These are phyloP conservation scores for Crepidotus variabilis DNA, from an alignment of 768 basidiomycete genomes.

Conservation along the genomic window DNA sequence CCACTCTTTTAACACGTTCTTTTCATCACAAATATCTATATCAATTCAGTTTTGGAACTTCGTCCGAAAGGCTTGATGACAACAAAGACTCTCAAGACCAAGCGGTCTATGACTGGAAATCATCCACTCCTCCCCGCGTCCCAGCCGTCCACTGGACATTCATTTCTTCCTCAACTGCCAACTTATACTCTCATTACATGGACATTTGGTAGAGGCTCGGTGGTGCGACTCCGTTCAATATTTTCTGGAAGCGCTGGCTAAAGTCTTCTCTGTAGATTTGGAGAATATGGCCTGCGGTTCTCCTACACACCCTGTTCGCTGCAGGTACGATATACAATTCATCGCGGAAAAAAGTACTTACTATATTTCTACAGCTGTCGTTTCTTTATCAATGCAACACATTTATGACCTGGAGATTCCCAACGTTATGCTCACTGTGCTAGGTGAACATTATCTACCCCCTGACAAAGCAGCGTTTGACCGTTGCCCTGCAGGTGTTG, in stretches of 20 bases:
- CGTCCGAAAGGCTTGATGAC: not conserved
- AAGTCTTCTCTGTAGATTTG: constrained; percentile 35
- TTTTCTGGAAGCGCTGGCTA: not conserved
- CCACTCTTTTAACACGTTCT: not conserved
- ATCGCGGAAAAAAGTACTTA: not conserved
- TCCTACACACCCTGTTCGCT: constrained; percentile 58
- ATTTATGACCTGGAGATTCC: constrained; percentile 43
- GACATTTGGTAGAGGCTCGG: constrained; percentile 30
- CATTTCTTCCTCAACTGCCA: constrained; percentile 16
- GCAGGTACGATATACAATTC: constrained; percentile 28
- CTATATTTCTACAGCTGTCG: constrained; percentile 30
- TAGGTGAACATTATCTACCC: constrained; percentile 35
- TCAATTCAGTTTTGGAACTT: not conserved
- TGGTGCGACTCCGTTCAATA: constrained; percentile 14
- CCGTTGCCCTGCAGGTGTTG: constrained; percentile 33
- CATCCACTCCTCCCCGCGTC: constrained; percentile 25
- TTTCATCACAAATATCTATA: not conserved
- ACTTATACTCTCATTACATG: constrained; percentile 26
- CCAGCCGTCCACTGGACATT: constrained; percentile 13
- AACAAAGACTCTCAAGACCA: constrained; percentile 8
- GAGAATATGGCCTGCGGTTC: constrained; percentile 65
- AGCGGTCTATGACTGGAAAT: constrained; percentile 16
- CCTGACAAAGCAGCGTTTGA: not conserved
- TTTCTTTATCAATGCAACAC: constrained; percentile 36
- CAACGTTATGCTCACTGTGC: constrained; percentile 55